phyloP scores from a whole-genome alignment of 1,139 yeast species.

The Hyphopichia pseudoburtonii region DNA sequence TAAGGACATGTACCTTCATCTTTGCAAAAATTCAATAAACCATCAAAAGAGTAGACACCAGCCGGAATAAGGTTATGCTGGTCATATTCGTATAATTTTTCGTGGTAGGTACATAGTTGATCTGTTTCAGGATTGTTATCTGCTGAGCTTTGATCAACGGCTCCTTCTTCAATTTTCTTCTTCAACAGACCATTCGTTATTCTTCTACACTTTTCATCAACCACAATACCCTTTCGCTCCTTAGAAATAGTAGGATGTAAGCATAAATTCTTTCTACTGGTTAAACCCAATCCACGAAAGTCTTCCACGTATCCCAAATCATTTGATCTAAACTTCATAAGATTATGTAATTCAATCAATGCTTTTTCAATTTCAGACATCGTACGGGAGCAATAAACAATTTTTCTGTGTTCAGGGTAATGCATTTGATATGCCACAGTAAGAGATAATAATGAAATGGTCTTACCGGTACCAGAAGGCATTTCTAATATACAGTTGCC shows the following conservation, averaged over 20 bases:
- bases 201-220: conserved; percentile 94
- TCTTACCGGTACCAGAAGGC: conserved; percentile 99
- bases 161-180: conserved; percentile 55
- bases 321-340: conserved; percentile 82
- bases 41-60: conserved; percentile 94
- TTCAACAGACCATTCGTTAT: conserved; percentile 90
- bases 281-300: conserved; percentile 89
- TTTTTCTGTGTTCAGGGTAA: conserved; percentile 91
- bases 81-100: conserved; percentile 78
- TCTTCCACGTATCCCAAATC: conserved; percentile 85
- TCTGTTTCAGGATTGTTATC: conserved; percentile 32
- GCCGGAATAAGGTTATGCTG: conserved; percentile 87
- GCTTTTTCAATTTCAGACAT: conserved; percentile 99
- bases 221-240: conserved; percentile 89
- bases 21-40: conserved; percentile 73
- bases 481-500: conserved; percentile 97
- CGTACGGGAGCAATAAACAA: conserved; percentile 97
- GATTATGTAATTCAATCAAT: conserved; percentile 80
- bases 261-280: conserved; percentile 92
- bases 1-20: conserved; percentile 86
- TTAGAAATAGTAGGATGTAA: conserved; percentile 84
- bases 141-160: conserved; percentile 57
- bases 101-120: conserved; percentile 75
- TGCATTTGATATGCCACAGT: conserved; percentile 95
- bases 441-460: conserved; percentile 83